Conservation (phyloP, 2,329 filamentous ascomycete species). For the Nannizziopsis barbatae region DNA sequence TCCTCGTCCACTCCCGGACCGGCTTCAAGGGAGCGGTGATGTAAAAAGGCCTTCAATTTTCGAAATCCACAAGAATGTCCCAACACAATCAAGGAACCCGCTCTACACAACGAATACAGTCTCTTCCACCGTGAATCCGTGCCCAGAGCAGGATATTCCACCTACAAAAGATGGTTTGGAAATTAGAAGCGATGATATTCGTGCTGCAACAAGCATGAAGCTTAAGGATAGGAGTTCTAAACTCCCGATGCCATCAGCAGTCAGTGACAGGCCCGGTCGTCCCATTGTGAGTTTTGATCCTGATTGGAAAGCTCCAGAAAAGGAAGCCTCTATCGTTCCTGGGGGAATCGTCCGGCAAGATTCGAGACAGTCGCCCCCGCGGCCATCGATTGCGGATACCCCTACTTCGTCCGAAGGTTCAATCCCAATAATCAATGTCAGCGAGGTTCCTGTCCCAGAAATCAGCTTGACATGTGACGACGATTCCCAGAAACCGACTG, state of each 20-base stretch:
- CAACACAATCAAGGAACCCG: conserved; percentile 70
- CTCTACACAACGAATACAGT: conserved; percentile 60
- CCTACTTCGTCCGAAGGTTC: conserved; percentile 15
- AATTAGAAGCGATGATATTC: conserved; percentile 75
- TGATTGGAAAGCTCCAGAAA: conserved; percentile 57
- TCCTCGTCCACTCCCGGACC: conserved; percentile 33
- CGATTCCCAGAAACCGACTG: conserved; percentile 20
- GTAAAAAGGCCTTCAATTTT: conserved; percentile 41
- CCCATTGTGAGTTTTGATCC: conserved; percentile 96
- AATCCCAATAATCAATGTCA: conserved; percentile 42
- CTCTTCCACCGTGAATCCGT: conserved; percentile 23
- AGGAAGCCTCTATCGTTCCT: conserved; percentile 23
- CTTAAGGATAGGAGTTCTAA: conserved; percentile 76
- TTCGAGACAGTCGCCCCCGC: not conserved
- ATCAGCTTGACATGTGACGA: conserved; percentile 22
- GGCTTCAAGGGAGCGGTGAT: conserved; percentile 35
- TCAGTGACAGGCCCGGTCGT: conserved; percentile 79
- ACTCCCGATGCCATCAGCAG: conserved; percentile 75
- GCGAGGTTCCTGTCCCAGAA: conserved; percentile 25
- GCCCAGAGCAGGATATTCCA: conserved; percentile 31
- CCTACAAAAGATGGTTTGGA: conserved; percentile 68
- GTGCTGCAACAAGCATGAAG: conserved; percentile 79
- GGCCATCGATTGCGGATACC: conserved; percentile 11
- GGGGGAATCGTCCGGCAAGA: conserved; percentile 11
- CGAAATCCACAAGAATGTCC: conserved; percentile 76